Evolutionary conservation across 495 filamentous ascomycete species (phyloP).

Genomic region (Talaromyces proteolyticus): DNA sequence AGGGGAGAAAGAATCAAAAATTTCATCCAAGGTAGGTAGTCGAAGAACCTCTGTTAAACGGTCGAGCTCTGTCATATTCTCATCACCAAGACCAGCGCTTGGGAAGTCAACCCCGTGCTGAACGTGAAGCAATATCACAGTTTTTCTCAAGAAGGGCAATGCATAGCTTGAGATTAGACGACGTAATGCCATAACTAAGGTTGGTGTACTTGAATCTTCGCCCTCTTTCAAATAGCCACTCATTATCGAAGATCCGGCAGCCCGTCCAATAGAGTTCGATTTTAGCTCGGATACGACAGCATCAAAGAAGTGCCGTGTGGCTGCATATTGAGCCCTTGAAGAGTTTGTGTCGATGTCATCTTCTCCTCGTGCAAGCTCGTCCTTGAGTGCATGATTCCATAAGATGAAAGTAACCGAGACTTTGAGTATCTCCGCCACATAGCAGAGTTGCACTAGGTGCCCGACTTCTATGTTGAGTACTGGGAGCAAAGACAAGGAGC

Average conservation of each 20-base stretch:
- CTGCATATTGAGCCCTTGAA: conserved; percentile 21
- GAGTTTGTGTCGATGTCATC: conserved; percentile 23
- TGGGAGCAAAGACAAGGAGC: conserved; percentile 62
- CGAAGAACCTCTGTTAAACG: conserved; percentile 69
- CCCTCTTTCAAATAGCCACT: conserved; percentile 40
- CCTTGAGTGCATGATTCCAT: conserved; percentile 35
- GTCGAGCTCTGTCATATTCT: conserved; percentile 71
- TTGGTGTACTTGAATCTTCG: conserved; percentile 31
- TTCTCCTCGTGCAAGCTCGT: conserved; percentile 27
- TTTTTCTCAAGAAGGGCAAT: conserved; percentile 84
- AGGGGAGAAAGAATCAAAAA: conserved; percentile 50
- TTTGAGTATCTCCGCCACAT: conserved; percentile 85
- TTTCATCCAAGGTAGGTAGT: conserved; percentile 73
- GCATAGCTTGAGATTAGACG: conserved; percentile 70
- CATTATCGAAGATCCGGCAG: conserved; percentile 32
- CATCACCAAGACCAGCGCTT: conserved; percentile 56
- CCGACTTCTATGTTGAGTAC: conserved; percentile 69
- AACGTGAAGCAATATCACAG: conserved; percentile 75
- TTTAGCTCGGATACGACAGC: conserved; percentile 35
- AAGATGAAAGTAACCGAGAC: conserved; percentile 46
- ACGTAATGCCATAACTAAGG: conserved; percentile 38
- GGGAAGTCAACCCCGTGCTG: conserved; percentile 86
- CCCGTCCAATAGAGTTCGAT: conserved; percentile 37
- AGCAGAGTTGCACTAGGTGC: conserved; percentile 83
- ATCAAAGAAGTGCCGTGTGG: conserved; percentile 35